A percentile compares a stretch with the other conserved stretches of the same genome.
Conservation (phyloP, 2,329 filamentous ascomycete species). For the Aureobasidium musti region DNA sequence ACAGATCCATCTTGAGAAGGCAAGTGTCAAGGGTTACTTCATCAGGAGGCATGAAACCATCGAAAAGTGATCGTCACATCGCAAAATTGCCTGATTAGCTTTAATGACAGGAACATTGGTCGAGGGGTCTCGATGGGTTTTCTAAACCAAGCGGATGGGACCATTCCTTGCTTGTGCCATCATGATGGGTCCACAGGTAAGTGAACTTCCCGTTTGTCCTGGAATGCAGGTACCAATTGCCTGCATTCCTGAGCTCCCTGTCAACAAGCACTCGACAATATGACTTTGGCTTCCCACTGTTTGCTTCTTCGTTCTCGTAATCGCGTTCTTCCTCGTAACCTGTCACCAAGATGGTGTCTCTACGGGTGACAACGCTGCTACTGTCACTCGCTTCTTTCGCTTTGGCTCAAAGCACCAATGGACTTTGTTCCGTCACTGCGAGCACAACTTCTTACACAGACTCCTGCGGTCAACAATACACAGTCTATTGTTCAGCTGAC, state of each 20-base stretch:
- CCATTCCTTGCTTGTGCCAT: constrained; percentile 9
- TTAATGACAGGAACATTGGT: not conserved
- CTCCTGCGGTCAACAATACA: constrained; percentile 27
- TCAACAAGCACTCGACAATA: constrained; percentile 15
- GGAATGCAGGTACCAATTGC: constrained; percentile 20
- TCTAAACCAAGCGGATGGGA: not conserved
- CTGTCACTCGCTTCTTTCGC: not conserved
- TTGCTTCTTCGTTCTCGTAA: not conserved
- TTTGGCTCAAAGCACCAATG: constrained; percentile 8
- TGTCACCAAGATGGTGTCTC: constrained; percentile 25
- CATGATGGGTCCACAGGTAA: not conserved
- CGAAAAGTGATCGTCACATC: too few relatives aligned
- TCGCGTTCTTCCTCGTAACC: not conserved
- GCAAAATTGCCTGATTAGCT: too few relatives aligned
- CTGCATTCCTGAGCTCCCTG: constrained; percentile 18
- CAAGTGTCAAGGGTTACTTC: too few relatives aligned
- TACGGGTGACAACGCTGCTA: constrained; percentile 11
- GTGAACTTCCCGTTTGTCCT: not conserved
- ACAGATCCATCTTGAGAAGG: too few relatives aligned
- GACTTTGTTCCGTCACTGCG: constrained; percentile 2
- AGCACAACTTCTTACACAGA: constrained; percentile 24
- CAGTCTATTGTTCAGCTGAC: constrained; percentile 30
- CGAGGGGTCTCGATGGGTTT: not conserved
- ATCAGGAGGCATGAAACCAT: too few relatives aligned
- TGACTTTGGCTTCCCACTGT: not conserved